Evolutionary conservation across 179 eudicot species (phyloP), one percentile per base, ranked within the genome.

Genomic region (Spinacia oleracea): DNA sequence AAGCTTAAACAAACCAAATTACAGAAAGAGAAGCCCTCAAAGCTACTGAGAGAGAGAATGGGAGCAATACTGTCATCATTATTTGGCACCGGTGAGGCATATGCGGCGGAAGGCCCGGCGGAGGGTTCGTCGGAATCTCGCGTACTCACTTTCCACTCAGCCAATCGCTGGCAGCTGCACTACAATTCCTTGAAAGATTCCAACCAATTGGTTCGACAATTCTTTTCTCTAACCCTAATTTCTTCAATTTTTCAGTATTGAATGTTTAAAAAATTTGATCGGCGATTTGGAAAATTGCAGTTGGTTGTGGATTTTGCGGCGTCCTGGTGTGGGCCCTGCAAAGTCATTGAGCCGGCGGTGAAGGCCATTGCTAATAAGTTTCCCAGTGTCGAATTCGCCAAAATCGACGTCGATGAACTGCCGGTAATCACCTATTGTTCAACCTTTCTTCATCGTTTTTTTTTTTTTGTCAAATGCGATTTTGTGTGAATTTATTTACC

Each of bases 241-340:
- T 25, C 0, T 0, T 20, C 34, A 1, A 0, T 12, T 42, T 16
- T 4, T 16, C 10, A 0, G 5, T 32, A 40, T 71, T 25, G 6
- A 65, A 29, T 72, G 9, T n/a, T 31, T 12, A 20, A 43, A 7
- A 7, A 40, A 20, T 55, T 40, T 16, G 23, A 8, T 32, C 42
- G 74, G 60, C 71, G 15, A 11, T 58, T 55, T 67, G 45, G 29
- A 58, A 45, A 40, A 51, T 46, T 63, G 62, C 71, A 86, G 89
- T 10, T 86, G 82, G 89, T 86, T 56, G 83, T 86, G 43, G 87
- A 86, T 84, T 86, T 86, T 50, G 78, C 87, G 25, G 89, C 87
- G 59, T 31, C 84, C 2, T 86, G 89, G 87, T 84, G 89, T 72
- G 85, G 87, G 20, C 89, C 89, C 1, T 84, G 87, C 76, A 86